Percentiles rank a stretch among this genome's conserved stretches.
Evolutionary conservation across 345 rosid species (phyloP).

Genomic region (Clarkia xantiana): DNA sequence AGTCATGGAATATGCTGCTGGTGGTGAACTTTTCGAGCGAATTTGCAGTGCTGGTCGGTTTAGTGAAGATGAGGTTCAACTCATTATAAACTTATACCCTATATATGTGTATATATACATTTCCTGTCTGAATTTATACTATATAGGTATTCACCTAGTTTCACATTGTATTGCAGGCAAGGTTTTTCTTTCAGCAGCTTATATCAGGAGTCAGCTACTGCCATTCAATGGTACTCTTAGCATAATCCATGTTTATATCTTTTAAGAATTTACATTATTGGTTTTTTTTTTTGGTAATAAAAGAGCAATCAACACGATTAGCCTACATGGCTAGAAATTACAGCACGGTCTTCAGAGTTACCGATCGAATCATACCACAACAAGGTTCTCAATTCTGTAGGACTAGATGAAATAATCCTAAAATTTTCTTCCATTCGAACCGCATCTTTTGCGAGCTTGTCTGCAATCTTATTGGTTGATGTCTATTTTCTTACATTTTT

Average conservation of each 20-base stretch:
- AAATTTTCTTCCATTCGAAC: too few relatives aligned
- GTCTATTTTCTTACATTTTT: background rate
- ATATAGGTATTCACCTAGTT: background rate
- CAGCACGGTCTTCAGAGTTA: too few relatives aligned
- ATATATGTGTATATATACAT: background rate
- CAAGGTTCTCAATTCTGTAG: too few relatives aligned
- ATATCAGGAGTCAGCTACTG: conserved; percentile 21
- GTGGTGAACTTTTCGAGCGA: conserved; percentile 31
- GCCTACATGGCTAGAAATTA: too few relatives aligned
- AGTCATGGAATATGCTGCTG: conserved; percentile 34
- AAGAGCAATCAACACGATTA: too few relatives aligned
- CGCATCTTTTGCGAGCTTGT: too few relatives aligned
- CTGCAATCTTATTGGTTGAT: background rate
- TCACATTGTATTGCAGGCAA: conserved; percentile 7
- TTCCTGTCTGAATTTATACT: too few relatives aligned
- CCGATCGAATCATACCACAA: too few relatives aligned
- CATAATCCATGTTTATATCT: background rate
- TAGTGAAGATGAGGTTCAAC: conserved; percentile 25
- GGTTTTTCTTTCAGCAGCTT: conserved; percentile 17
- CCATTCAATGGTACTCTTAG: conserved; percentile 13
- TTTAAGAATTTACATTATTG: background rate
- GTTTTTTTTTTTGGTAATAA: too few relatives aligned
- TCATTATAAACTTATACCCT: background rate
- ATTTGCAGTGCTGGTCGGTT: conserved; percentile 28
- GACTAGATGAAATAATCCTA: too few relatives aligned